Conservation (phyloP, 352 stramenopile species). For the Pythium rhizo-oryzae region DNA sequence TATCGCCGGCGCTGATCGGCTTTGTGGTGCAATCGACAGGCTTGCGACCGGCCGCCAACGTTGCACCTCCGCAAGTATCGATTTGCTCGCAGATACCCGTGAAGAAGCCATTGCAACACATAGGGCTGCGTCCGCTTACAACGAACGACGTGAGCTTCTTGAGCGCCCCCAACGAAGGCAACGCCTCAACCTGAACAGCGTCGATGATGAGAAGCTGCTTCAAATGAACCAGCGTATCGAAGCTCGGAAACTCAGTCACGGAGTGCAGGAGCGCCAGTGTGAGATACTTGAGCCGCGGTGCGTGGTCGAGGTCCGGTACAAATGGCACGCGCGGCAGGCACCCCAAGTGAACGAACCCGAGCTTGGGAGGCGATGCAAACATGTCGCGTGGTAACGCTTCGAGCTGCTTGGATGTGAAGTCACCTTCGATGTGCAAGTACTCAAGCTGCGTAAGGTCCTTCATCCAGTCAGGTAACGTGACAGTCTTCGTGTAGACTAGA, state of each 20-base stretch:
- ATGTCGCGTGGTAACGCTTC: conserved; percentile 26
- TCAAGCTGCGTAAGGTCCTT: conserved; percentile 24
- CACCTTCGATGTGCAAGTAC: conserved; percentile 22
- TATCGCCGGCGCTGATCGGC: too few relatives aligned
- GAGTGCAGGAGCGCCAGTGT: conserved; percentile 8
- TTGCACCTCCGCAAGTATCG: too few relatives aligned
- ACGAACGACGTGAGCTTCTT: too few relatives aligned
- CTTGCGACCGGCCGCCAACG: too few relatives aligned
- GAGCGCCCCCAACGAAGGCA: too few relatives aligned
- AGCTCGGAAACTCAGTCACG: conserved; percentile 3
- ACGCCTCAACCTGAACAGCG: background rate
- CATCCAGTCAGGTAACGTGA: conserved; percentile 22
- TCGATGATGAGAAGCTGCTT: conserved; percentile 12
- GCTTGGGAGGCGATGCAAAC: conserved; percentile 33
- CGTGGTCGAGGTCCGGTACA: background rate
- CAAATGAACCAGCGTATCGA: background rate
- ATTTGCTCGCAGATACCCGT: too few relatives aligned
- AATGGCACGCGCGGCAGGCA: background rate
- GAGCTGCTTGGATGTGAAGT: conserved; percentile 12
- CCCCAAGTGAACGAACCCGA: conserved; percentile 40
- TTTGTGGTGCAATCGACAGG: too few relatives aligned
- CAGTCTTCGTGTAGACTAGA: conserved; percentile 34
- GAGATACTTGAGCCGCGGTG: conserved; percentile 8
- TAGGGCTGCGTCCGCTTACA: too few relatives aligned
- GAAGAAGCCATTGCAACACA: too few relatives aligned